Evolutionary conservation across 805 yeast genomes (phyloP).

Genomic region (Alloascoidea africana): DNA sequence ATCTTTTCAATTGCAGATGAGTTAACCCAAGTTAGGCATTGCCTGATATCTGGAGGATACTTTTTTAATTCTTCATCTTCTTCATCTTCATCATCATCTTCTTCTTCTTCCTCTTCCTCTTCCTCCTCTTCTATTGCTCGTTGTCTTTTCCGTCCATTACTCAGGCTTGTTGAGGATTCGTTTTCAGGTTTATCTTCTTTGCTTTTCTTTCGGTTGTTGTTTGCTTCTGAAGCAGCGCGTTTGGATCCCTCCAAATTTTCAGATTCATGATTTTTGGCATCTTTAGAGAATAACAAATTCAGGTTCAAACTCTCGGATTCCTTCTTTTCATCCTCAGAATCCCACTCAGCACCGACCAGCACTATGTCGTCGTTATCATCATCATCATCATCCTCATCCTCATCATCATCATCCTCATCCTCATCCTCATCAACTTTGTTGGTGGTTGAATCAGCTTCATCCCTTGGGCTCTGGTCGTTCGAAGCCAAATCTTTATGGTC

Average conservation of each 20-base stretch:
- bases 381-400: constrained; percentile 3
- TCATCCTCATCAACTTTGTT: constrained; percentile 2
- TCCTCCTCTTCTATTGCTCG: constrained; percentile 4
- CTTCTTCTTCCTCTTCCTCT: neutral
- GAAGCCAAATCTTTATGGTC: constrained; percentile 6
- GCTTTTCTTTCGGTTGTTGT: constrained; percentile 3
- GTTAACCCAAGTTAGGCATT: constrained; percentile 11
- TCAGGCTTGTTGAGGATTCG: constrained; percentile 4
- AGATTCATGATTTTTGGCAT: too few relatives aligned
- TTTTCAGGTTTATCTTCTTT: constrained; percentile 5
- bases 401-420: constrained; percentile 4
- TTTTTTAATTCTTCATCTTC: constrained; percentile 4
- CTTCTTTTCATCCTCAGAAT: constrained; percentile 3
- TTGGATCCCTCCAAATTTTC: constrained; percentile 1
- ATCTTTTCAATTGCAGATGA: constrained; percentile 9
- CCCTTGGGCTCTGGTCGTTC: constrained; percentile 12
- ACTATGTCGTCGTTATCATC: constrained; percentile 5
- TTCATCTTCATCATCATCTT: constrained; percentile 7
- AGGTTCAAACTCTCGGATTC: neutral
- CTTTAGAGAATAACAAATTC: too few relatives aligned
- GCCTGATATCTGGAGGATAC: constrained; percentile 2
- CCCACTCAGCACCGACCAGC: constrained; percentile 3
- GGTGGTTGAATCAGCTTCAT: constrained; percentile 1
- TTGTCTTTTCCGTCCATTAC: constrained; percentile 6
- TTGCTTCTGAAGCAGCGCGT: constrained; percentile 4